Conservation (phyloP, 208 protist genomes). For the Trypanosoma rangeli region DNA sequence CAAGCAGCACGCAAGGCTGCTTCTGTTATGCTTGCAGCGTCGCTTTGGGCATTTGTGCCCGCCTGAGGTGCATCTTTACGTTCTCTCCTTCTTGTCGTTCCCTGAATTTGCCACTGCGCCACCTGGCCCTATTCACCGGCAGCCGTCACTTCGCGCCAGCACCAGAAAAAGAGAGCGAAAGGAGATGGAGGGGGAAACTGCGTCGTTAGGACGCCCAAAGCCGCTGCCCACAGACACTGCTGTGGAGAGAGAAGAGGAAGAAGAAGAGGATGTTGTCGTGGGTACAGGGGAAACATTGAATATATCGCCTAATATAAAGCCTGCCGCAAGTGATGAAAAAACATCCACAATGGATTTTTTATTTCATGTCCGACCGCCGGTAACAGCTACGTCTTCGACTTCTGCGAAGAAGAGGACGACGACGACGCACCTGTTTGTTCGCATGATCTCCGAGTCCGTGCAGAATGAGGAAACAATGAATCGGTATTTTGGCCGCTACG, state of each 20-base stretch:
- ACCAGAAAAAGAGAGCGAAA: not conserved
- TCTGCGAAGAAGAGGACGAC: conserved; percentile 14
- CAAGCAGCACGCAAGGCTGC: conserved; percentile 29
- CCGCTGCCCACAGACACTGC: not conserved
- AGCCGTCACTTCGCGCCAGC: not conserved
- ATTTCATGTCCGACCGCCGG: conserved; percentile 50
- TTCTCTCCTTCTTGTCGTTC: conserved; percentile 66
- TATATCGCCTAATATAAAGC: not conserved
- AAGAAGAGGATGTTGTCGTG: not conserved
- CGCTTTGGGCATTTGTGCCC: conserved; percentile 20
- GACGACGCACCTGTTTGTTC: conserved; percentile 62
- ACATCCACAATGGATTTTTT: conserved; percentile 4
- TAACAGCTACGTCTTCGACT: not conserved
- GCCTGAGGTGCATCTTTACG: conserved; percentile 10
- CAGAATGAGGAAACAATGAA: conserved; percentile 87
- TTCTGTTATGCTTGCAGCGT: conserved; percentile 54
- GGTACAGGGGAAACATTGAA: not conserved
- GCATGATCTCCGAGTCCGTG: conserved; percentile 63
- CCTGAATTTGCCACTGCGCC: conserved; percentile 30
- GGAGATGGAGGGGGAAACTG: conserved; percentile 1
- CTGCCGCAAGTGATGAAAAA: conserved; percentile 12
- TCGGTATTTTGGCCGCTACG: conserved; percentile 88
- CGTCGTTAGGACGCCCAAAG: not conserved
- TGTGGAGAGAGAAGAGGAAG: not conserved
- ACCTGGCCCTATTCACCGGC: not conserved